Percentiles rank a stretch among this genome's conserved stretches.
Evolutionary conservation across 495 filamentous ascomycete genomes (phyloP).

Genomic region (Glarea lozoyensis): DNA sequence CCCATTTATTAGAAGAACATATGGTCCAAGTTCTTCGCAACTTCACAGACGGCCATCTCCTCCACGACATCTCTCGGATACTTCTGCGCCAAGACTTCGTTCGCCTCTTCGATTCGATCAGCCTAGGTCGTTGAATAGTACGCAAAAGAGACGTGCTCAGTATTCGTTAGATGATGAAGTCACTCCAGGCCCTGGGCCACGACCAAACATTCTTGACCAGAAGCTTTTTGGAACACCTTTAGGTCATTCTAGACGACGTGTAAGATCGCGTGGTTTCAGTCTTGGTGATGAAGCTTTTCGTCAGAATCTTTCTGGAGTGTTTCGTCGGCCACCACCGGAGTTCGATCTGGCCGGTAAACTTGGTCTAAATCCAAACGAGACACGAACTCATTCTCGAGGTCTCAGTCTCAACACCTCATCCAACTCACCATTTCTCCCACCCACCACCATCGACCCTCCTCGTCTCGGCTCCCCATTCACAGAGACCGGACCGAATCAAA

Average conservation of each 20-base stretch:
- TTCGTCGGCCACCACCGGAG: slow-evolving; percentile 22
- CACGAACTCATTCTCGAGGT: not conserved
- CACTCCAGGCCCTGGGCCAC: slow-evolving; percentile 36
- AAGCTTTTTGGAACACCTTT: slow-evolving; percentile 33
- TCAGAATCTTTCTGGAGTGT: slow-evolving; percentile 1
- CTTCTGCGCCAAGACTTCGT: slow-evolving; percentile 34
- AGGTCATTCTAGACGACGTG: slow-evolving; percentile 30
- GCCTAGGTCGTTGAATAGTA: slow-evolving; percentile 35
- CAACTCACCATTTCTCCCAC: slow-evolving; percentile 10
- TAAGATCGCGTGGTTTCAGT: slow-evolving; percentile 49
- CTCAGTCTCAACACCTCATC: not conserved
- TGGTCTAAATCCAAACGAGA: slow-evolving; percentile 5
- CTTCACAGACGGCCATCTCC: slow-evolving; percentile 21
- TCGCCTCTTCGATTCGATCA: slow-evolving; percentile 39
- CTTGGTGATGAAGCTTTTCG: slow-evolving; percentile 36
- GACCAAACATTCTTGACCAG: slow-evolving; percentile 39
- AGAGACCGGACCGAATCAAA: slow-evolving; percentile 33
- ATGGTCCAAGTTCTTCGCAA: slow-evolving; percentile 39
- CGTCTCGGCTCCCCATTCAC: slow-evolving; percentile 40
- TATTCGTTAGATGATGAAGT: slow-evolving; percentile 37
- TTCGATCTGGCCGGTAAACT: slow-evolving; percentile 2
- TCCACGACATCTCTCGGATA: slow-evolving; percentile 26
- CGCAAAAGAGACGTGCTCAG: slow-evolving; percentile 42
- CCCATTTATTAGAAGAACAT: slow-evolving; percentile 48
- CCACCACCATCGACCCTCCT: slow-evolving; percentile 23